phyloP scores from a whole-genome alignment of 441 rosid species.

The Bocquillonia castaneifolia region DNA sequence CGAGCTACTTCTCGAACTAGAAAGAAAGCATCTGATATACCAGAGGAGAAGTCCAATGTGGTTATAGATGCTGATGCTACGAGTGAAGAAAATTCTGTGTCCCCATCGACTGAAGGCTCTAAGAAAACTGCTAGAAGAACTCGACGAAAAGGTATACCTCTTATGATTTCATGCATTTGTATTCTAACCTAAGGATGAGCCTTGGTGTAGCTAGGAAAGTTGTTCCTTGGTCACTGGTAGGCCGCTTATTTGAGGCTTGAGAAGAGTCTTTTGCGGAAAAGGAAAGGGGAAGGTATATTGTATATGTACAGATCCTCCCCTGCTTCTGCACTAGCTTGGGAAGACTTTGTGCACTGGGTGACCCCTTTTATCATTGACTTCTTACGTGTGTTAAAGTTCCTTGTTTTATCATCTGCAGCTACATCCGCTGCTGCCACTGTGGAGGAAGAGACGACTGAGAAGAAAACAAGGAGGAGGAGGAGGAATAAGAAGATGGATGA shows the following conservation, averaged over 20 bases:
- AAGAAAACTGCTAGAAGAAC: constrained; percentile 31
- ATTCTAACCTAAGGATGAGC: not conserved
- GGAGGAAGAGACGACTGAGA: constrained; percentile 49
- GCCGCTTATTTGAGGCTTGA: not conserved
- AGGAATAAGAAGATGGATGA: constrained; percentile 38
- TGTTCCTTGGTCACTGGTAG: too few species aligned
- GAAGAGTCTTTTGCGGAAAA: not conserved
- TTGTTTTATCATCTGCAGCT: constrained; percentile 30
- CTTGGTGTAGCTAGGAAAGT: not conserved
- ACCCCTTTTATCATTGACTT: not conserved
- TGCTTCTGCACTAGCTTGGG: not conserved
- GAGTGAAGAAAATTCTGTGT: constrained; percentile 26
- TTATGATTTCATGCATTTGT: constrained; percentile 14
- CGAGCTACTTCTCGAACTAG: constrained; percentile 40
- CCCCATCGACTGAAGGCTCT: constrained; percentile 24
- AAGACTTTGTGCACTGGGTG: not conserved
- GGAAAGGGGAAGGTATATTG: not conserved
- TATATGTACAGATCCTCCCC: not conserved
- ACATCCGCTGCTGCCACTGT: constrained; percentile 30
- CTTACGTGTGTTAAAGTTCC: not conserved
- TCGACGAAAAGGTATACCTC: constrained; percentile 42
- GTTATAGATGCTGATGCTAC: constrained; percentile 26
- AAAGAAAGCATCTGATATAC: constrained; percentile 48
- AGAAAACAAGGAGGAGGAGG: constrained; percentile 50
- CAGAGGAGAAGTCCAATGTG: constrained; percentile 37